Conservation (phyloP, 129 eudicot genomes). For the Flaveria trinervia region DNA sequence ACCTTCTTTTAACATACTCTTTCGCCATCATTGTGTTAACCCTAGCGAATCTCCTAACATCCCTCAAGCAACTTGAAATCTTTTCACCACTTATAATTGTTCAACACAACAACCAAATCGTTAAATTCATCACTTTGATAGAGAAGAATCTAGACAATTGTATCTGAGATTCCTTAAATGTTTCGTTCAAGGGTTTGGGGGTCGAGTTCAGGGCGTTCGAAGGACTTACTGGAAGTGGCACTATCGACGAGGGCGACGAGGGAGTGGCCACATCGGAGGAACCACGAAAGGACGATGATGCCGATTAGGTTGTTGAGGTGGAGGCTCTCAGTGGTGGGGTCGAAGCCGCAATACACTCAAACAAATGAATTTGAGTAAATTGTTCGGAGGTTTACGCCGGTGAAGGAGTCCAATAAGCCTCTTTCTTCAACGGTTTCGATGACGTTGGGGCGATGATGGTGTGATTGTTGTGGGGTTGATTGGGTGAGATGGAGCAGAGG, state of each 20-base stretch:
- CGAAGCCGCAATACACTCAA: conserved; percentile 87
- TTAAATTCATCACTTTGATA: neutral
- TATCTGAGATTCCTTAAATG: conserved; percentile 42
- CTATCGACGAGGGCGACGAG: conserved; percentile 46
- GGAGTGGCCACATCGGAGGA: conserved; percentile 71
- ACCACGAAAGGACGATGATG: conserved; percentile 85
- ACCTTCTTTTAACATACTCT: too few species aligned
- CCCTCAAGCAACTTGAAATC: too few species aligned
- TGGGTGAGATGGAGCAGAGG: neutral
- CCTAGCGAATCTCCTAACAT: too few species aligned
- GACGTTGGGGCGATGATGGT: too few species aligned
- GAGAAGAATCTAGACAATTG: conserved; percentile 42
- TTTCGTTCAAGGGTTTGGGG: conserved; percentile 45
- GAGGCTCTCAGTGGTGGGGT: conserved; percentile 87
- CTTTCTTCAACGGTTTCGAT: too few species aligned
- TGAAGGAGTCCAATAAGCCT: conserved; percentile 53
- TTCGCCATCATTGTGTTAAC: too few species aligned
- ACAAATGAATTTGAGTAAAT: conserved; percentile 36
- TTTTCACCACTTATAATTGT: too few species aligned
- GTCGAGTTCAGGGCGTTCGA: conserved; percentile 79
- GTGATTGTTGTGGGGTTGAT: too few species aligned
- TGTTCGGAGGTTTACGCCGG: conserved; percentile 55
- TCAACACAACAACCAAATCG: too few species aligned
- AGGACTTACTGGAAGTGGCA: conserved; percentile 57
- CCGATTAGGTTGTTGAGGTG: conserved; percentile 88